Evolutionary conservation across 306 rosid genomes (phyloP).

Genomic region (Sindora glabra): DNA sequence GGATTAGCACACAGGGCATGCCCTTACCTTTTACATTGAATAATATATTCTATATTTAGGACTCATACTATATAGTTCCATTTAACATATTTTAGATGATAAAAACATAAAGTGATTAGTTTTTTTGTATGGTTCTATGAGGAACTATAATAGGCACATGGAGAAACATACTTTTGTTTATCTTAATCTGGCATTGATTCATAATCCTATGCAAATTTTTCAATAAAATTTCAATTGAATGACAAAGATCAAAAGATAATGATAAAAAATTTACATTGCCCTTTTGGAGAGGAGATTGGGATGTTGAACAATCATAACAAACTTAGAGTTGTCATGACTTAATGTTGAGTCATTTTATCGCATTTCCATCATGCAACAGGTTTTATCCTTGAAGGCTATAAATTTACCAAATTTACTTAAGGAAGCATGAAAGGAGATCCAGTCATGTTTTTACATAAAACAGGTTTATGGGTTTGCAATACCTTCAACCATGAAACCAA

Average conservation of each 20-base stretch:
- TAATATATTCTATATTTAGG: too few species aligned
- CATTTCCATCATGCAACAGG: too few species aligned
- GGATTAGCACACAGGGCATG: slow-evolving; percentile 81
- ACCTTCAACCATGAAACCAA: slow-evolving; percentile 97
- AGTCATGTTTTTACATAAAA: slow-evolving; percentile 62
- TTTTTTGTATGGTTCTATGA: background rate
- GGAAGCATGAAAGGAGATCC: slow-evolving; percentile 88
- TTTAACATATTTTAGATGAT: too few species aligned
- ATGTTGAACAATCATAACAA: background rate
- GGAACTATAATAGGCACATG: background rate
- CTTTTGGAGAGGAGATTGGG: background rate
- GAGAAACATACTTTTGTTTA: background rate
- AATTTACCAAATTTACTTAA: slow-evolving; percentile 77
- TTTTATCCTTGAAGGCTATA: slow-evolving; percentile 82
- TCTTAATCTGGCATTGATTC: background rate
- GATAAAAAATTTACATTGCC: background rate
- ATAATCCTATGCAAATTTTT: background rate
- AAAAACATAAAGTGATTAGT: too few species aligned
- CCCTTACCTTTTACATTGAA: background rate
- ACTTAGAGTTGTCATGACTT: background rate
- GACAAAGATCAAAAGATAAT: background rate
- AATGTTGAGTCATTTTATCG: slow-evolving; percentile 3
- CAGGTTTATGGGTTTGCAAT: slow-evolving; percentile 76
- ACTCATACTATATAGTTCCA: too few species aligned
- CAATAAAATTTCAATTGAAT: background rate